These are phyloP conservation scores for Colletotrichum ledebouriae DNA, from an alignment of 2,329 filamentous ascomycete genomes.

Conservation along the genomic window DNA sequence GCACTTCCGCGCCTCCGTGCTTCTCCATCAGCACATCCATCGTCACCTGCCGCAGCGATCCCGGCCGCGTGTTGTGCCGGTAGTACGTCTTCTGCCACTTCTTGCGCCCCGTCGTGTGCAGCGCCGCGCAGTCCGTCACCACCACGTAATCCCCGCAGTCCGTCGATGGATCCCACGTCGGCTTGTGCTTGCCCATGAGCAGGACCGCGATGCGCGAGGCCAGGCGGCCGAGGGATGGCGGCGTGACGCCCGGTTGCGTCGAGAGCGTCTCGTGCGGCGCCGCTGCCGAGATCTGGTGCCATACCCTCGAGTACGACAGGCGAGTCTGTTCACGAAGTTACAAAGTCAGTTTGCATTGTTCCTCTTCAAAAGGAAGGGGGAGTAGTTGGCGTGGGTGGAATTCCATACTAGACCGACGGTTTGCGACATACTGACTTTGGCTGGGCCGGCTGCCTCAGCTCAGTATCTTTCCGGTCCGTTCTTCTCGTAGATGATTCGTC, in stretches of 20 bases:
- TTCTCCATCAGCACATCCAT: conserved; percentile 97
- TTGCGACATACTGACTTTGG: conserved; percentile 76
- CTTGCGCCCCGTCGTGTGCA: conserved; percentile 93
- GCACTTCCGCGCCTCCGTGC: conserved; percentile 91
- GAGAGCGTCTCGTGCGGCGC: conserved; percentile 73
- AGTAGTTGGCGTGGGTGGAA: conserved; percentile 17
- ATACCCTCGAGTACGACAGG: conserved; percentile 94
- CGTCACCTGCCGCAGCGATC: conserved; percentile 86
- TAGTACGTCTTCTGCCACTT: conserved; percentile 96
- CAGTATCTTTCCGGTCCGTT: background rate
- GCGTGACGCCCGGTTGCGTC: conserved; percentile 68
- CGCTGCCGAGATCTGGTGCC: conserved; percentile 87
- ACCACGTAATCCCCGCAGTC: conserved; percentile 99
- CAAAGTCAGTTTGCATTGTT: too few relatives aligned
- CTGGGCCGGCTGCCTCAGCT: conserved; percentile 36
- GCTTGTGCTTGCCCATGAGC: conserved; percentile 99
- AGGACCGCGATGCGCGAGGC: conserved; percentile 88
- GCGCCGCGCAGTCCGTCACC: conserved; percentile 86
- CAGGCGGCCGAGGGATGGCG: conserved; percentile 88
- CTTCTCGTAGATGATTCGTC: background rate
- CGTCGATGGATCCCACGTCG: conserved; percentile 95
- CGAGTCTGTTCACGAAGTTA: conserved; percentile 74
- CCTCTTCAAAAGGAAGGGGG: background rate
- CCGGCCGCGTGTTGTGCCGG: conserved; percentile 91
- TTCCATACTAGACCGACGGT: conserved; percentile 77